phyloP scores from a whole-genome alignment of 345 rosid genomes.

The Pelargonium nanum region DNA sequence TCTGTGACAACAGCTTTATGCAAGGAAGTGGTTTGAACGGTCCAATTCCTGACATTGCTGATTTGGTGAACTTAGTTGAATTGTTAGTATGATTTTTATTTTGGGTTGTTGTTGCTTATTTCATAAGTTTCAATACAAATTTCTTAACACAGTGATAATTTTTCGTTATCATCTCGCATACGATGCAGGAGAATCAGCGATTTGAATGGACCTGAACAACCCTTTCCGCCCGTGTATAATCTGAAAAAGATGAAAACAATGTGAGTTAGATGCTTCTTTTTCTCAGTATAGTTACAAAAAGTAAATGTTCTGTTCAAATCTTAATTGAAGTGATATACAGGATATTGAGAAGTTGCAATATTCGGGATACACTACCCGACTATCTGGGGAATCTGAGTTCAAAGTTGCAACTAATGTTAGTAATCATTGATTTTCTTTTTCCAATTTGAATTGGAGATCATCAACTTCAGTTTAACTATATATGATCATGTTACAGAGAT shows the following conservation, averaged over 20 bases:
- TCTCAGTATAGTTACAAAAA: too few relatives aligned
- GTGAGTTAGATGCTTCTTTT: slow-evolving; percentile 1
- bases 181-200: slow-evolving; percentile 16
- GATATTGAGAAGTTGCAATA: slow-evolving; percentile 47
- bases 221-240: background rate
- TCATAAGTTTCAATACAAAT: background rate
- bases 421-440: background rate
- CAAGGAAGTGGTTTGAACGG: slow-evolving; percentile 14
- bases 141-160: too few relatives aligned
- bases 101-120: background rate
- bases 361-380: slow-evolving; percentile 29
- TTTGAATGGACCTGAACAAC: background rate
- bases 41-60: slow-evolving; percentile 10
- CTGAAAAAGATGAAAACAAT: background rate
- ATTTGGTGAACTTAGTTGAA: background rate
- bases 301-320: background rate
- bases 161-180: too few relatives aligned
- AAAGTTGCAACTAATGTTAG: slow-evolving; percentile 30
- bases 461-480: background rate
- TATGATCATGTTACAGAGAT: slow-evolving; percentile 21
- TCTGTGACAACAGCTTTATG: slow-evolving; percentile 1
- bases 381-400: slow-evolving; percentile 24
- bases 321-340: slow-evolving; percentile 14
- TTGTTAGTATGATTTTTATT: background rate
- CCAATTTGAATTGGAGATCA: background rate